These are phyloP conservation scores for Colletotrichum karsti DNA, from an alignment of 2,329 filamentous ascomycete genomes.

Conservation along the genomic window DNA sequence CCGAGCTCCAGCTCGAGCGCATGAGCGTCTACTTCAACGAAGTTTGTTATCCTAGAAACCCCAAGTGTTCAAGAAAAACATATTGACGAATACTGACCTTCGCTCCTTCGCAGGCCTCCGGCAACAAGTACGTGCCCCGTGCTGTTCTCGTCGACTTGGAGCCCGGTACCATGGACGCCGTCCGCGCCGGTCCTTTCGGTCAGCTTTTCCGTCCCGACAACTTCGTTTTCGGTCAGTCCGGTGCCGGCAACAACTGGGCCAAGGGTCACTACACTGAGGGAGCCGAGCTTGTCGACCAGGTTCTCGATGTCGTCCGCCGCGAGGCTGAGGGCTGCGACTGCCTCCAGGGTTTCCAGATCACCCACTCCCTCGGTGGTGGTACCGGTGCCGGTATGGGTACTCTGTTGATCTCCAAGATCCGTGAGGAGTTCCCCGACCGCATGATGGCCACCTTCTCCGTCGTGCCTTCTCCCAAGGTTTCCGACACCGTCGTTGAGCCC, in stretches of 20 bases:
- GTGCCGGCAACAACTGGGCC: conserved; percentile 99
- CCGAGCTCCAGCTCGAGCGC: conserved; percentile 98
- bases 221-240: conserved; percentile 99
- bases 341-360: conserved; percentile 99
- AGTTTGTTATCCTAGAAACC: conserved; percentile 45
- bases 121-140: conserved; percentile 99
- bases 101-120: conserved; percentile 72
- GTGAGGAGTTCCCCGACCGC: conserved; percentile 99
- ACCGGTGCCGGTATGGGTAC: conserved; percentile 99
- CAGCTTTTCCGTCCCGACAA: conserved; percentile 99
- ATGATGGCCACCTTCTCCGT: conserved; percentile 99
- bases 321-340: conserved; percentile 99
- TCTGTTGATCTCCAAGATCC: conserved; percentile 99
- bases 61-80: neutral
- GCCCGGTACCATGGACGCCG: conserved; percentile 99
- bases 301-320: conserved; percentile 97
- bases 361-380: conserved; percentile 99
- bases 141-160: conserved; percentile 99
- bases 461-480: conserved; percentile 98
- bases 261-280: conserved; percentile 99
- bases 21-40: conserved; percentile 99
- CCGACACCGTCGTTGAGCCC: conserved; percentile 98
- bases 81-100: conserved; percentile 22
- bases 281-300: conserved; percentile 97
- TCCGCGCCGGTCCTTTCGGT: conserved; percentile 97